Conservation (phyloP, 179 eudicot species). For the Heliamphora pulchella region DNA sequence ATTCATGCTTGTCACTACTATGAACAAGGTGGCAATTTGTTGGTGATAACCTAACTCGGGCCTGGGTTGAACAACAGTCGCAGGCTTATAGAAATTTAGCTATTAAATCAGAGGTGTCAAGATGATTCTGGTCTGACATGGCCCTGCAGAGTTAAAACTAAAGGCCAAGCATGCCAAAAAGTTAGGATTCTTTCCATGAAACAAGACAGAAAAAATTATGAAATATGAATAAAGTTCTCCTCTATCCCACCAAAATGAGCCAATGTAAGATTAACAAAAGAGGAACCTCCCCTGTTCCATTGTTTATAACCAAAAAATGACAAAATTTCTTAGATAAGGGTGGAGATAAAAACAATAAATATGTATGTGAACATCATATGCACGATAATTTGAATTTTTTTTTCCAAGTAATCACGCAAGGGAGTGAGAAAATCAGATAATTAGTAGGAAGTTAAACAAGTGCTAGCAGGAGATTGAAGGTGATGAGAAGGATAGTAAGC, state of each 20-base stretch:
- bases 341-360: neutral
- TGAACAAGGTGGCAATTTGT: neutral
- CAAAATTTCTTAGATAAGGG: neutral
- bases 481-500: neutral
- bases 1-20: neutral
- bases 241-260: neutral
- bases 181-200: neutral
- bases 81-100: neutral
- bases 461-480: neutral
- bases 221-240: neutral
- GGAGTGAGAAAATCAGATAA: neutral
- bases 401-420: neutral
- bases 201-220: neutral
- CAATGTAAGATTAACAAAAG: neutral
- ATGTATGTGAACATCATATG: neutral
- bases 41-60: neutral
- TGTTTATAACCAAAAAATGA: neutral
- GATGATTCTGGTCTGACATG: too few species aligned
- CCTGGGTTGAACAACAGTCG: neutral
- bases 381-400: neutral
- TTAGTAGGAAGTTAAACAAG: neutral
- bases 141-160: too few species aligned
- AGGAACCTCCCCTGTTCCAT: neutral
- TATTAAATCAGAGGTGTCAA: too few species aligned
- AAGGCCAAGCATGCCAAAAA: neutral